These are phyloP conservation scores for Brasenia schreberi DNA, from an alignment of 164 flowering plant genomes.

Conservation along the genomic window DNA sequence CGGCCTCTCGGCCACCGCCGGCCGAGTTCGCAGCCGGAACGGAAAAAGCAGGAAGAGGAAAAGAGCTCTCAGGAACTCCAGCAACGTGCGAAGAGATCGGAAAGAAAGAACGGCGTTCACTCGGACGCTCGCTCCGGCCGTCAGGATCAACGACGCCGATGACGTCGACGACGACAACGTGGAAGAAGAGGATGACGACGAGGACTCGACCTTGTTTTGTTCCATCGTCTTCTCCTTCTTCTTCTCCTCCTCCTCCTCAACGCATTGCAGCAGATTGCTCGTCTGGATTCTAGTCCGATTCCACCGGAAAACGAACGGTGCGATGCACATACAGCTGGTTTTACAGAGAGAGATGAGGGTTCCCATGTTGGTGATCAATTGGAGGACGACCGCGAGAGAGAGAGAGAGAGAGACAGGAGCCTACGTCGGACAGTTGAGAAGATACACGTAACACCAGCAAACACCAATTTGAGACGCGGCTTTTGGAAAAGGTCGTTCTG, in stretches of 20 bases:
- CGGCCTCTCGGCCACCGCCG: constrained; percentile 10
- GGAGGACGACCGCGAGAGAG: background rate
- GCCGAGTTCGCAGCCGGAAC: constrained; percentile 22
- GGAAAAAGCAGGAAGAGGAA: constrained; percentile 32
- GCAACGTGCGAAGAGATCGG: constrained; percentile 23
- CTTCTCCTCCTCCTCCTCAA: too few species aligned
- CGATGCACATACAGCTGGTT: too few species aligned
- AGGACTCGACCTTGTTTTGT: background rate
- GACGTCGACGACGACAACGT: background rate
- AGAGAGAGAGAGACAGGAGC: background rate
- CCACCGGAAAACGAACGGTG: background rate
- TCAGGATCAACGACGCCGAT: constrained; percentile 24
- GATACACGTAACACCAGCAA: too few species aligned
- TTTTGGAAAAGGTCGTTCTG: too few species aligned
- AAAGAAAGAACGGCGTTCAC: constrained; percentile 43
- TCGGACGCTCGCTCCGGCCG: constrained; percentile 62
- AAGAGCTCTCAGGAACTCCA: constrained; percentile 23
- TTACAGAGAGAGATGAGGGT: too few species aligned
- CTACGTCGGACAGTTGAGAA: background rate
- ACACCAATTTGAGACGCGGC: too few species aligned
- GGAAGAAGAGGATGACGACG: background rate
- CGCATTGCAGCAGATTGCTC: background rate
- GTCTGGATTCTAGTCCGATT: background rate
- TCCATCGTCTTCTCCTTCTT: background rate
- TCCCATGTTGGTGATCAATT: too few species aligned